A percentile compares a stretch with the other conserved stretches of the same genome.
phyloP scores from a whole-genome alignment of 192 early-diverging fungal genomes.

The Coemansia asiatica region DNA sequence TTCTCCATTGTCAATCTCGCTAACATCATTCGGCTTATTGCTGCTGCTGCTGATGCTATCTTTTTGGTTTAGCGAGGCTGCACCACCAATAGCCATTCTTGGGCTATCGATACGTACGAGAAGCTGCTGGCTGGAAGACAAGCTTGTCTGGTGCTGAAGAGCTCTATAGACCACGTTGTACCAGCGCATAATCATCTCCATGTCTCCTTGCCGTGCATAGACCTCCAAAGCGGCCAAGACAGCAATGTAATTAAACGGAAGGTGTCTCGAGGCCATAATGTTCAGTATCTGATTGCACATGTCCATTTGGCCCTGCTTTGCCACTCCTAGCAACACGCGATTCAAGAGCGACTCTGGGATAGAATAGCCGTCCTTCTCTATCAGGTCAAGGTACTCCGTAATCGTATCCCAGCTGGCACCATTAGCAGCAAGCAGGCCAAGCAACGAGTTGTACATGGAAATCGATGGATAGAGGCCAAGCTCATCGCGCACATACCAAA shows the following conservation, averaged over 20 bases:
- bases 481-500: slow-evolving; percentile 37
- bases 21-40: not conserved
- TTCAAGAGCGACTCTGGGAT: slow-evolving; percentile 28
- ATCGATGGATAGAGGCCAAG: slow-evolving; percentile 30
- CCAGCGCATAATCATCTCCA: slow-evolving; percentile 45
- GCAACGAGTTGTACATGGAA: slow-evolving; percentile 42
- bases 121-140: slow-evolving; percentile 7
- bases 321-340: slow-evolving; percentile 37
- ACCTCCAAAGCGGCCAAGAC: slow-evolving; percentile 35
- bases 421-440: slow-evolving; percentile 27
- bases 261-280: slow-evolving; percentile 18
- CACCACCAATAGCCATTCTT: not conserved
- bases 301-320: slow-evolving; percentile 29
- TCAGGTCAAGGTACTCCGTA: slow-evolving; percentile 22
- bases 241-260: slow-evolving; percentile 18
- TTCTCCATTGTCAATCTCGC: not conserved
- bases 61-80: not conserved
- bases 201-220: slow-evolving; percentile 30
- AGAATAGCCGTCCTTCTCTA: slow-evolving; percentile 30
- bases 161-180: slow-evolving; percentile 25
- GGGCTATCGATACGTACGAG: slow-evolving; percentile 18
- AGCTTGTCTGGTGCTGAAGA: slow-evolving; percentile 17
- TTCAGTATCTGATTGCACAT: slow-evolving; percentile 27
- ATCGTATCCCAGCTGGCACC: slow-evolving; percentile 17
- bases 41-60: too few relatives aligned